Percentiles rank a stretch among this genome's conserved stretches.
These are phyloP conservation scores for Phytopythium oedochilum DNA, from an alignment of 352 stramenopile species.

Conservation along the genomic window DNA sequence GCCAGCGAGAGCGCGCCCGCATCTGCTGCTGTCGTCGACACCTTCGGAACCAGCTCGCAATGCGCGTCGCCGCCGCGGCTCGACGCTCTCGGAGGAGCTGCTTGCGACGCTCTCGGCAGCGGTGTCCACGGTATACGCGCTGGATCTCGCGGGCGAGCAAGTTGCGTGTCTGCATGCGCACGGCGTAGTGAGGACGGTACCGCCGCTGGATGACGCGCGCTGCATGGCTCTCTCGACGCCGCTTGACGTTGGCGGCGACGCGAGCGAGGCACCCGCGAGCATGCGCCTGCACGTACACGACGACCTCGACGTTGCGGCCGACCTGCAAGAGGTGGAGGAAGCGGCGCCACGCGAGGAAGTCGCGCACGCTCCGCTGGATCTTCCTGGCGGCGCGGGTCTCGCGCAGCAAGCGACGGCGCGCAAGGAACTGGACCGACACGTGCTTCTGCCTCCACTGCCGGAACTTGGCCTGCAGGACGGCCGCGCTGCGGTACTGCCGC, in stretches of 20 bases:
- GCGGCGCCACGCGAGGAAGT: slow-evolving; percentile 43
- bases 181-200: slow-evolving; percentile 26
- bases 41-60: slow-evolving; percentile 51
- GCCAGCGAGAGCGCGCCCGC: slow-evolving; percentile 27
- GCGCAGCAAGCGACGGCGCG: slow-evolving; percentile 30
- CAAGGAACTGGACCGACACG: slow-evolving; percentile 31
- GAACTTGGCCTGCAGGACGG: slow-evolving; percentile 35
- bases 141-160: slow-evolving; percentile 38
- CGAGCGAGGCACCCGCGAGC: slow-evolving; percentile 35
- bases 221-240: slow-evolving; percentile 17
- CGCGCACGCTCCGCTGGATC: slow-evolving; percentile 41
- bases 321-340: slow-evolving; percentile 39
- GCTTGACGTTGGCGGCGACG: slow-evolving; percentile 16
- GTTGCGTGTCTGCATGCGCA: slow-evolving; percentile 20
- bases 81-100: slow-evolving; percentile 17
- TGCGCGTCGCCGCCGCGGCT: slow-evolving; percentile 11
- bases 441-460: slow-evolving; percentile 41
- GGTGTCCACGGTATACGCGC: slow-evolving; percentile 39
- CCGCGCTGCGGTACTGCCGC: slow-evolving; percentile 27
- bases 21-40: slow-evolving; percentile 34
- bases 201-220: slow-evolving; percentile 39
- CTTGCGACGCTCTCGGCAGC: slow-evolving; percentile 15
- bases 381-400: slow-evolving; percentile 36
- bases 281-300: slow-evolving; percentile 45
- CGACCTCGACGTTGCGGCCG: slow-evolving; percentile 23